These are phyloP conservation scores for Fusarium pseudograminearum DNA, from an alignment of 2,329 filamentous ascomycete species.

Conservation along the genomic window DNA sequence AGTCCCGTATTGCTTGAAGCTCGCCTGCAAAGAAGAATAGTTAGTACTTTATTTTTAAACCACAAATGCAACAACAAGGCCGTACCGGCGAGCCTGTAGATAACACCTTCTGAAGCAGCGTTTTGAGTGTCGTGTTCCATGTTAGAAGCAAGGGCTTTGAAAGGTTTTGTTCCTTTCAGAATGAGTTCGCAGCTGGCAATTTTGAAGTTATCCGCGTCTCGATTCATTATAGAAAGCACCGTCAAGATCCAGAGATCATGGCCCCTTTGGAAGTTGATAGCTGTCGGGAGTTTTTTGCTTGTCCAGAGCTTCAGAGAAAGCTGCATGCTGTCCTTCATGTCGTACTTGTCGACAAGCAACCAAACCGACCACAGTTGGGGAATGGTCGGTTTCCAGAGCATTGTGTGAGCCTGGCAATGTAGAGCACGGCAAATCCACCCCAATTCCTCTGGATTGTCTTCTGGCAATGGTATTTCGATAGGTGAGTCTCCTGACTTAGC, in stretches of 20 bases:
- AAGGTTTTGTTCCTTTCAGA: rapidly evolving
- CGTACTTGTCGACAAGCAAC: conserved; percentile 14
- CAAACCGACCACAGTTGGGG: background rate
- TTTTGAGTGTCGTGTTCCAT: background rate
- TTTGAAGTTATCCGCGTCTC: background rate
- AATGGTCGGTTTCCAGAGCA: background rate
- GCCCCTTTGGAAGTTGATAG: no score
- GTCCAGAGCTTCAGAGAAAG: conserved; percentile 11
- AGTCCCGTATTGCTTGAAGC: background rate
- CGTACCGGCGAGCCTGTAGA: conserved; percentile 7
- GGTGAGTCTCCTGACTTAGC: background rate
- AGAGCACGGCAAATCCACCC: conserved; percentile 1
- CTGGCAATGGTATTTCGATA: background rate
- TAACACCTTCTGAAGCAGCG: background rate
- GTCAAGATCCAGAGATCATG: background rate
- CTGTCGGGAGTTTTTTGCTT: rapidly evolving
- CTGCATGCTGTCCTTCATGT: background rate
- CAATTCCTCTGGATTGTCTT: background rate
- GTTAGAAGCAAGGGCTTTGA: background rate
- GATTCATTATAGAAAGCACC: background rate
- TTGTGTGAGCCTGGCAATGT: conserved; percentile 7
- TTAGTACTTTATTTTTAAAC: background rate
- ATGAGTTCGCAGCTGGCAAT: background rate
- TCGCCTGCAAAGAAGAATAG: background rate
- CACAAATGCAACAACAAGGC: background rate